These are phyloP conservation scores for Colletotrichum sp. DNA, from an alignment of 2,329 filamentous ascomycete genomes.

Conservation along the genomic window DNA sequence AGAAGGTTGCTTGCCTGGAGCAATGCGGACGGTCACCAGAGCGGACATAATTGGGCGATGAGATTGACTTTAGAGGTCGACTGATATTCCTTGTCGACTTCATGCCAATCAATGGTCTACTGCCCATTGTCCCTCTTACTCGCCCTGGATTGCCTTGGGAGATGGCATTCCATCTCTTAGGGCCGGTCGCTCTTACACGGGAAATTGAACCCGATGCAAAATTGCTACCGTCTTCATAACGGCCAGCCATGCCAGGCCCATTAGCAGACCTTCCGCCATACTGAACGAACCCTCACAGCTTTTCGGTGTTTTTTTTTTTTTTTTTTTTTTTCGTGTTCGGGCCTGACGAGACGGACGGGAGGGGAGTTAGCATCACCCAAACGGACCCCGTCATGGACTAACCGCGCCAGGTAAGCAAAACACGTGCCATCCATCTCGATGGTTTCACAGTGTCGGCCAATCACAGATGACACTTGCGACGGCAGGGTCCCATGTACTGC, in stretches of 20 bases:
- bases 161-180: neutral
- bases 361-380: neutral
- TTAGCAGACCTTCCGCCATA: neutral
- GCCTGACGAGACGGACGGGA: neutral
- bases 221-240: neutral
- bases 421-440: neutral
- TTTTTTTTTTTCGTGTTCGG: neutral
- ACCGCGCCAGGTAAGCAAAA: neutral
- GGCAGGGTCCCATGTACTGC: neutral
- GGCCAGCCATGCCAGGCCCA: neutral
- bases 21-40: neutral
- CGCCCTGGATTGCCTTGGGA: neutral
- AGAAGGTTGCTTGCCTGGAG: neutral
- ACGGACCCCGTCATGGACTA: neutral
- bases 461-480: neutral
- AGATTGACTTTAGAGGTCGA: neutral
- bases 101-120: neutral
- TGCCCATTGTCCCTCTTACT: neutral
- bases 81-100: neutral
- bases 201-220: neutral
- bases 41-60: neutral
- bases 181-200: neutral
- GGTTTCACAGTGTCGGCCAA: neutral
- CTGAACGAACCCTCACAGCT: neutral
- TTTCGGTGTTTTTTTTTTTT: neutral